Evolutionary conservation across 1,284 basidiomycete genomes (phyloP).

Genomic region (Boletellus dicymbophilus): DNA sequence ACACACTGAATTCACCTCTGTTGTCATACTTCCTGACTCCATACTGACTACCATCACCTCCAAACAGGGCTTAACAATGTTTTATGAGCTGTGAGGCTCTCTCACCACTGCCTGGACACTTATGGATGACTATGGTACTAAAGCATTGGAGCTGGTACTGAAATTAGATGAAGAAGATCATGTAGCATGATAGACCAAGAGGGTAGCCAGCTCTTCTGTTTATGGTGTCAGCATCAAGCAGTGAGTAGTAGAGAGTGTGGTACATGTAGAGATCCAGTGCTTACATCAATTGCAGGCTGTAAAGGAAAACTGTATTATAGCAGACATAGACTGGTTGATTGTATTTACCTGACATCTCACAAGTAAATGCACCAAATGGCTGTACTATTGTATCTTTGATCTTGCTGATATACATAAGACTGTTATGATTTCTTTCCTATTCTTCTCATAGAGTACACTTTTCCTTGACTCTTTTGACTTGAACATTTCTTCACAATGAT

Average conservation of each 20-base stretch:
- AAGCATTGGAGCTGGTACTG: background rate
- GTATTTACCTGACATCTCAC: background rate
- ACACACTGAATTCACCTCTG: background rate
- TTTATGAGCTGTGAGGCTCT: too few species aligned
- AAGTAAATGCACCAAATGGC: too few species aligned
- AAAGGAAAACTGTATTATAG: background rate
- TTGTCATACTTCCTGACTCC: background rate
- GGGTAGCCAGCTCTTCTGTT: too few species aligned
- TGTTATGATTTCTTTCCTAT: too few species aligned
- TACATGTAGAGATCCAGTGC: background rate
- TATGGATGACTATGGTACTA: background rate
- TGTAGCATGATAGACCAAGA: background rate
- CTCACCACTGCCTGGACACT: background rate
- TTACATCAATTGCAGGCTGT: background rate
- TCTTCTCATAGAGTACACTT: too few species aligned
- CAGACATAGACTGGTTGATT: background rate
- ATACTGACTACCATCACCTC: background rate
- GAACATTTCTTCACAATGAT: too few species aligned
- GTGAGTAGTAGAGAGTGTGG: background rate
- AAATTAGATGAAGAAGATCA: background rate
- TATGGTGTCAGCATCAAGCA: too few species aligned
- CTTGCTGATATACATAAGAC: too few species aligned
- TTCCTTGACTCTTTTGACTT: too few species aligned
- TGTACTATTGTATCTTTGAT: background rate
- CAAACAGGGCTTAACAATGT: too few species aligned